A percentile compares a stretch with the other conserved stretches of the same genome.
Evolutionary conservation across 257 asterid genomes (phyloP).

Genomic region (Solanum sitiens): DNA sequence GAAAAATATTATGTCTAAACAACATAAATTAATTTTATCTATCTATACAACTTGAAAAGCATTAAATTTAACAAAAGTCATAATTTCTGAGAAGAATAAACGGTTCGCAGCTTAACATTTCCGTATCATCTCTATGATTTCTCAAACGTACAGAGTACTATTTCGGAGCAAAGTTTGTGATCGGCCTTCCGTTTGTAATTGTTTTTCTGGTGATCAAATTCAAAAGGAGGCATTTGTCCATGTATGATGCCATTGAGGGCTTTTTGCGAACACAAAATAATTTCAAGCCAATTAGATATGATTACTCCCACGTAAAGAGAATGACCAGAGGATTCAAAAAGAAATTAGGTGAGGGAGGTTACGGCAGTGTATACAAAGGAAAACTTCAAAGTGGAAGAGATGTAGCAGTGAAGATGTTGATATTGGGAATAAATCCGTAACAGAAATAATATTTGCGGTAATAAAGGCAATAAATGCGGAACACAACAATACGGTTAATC

Average conservation of each 20-base stretch:
- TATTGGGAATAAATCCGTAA: too few species aligned
- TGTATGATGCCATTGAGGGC: not conserved
- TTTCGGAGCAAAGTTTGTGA: not conserved
- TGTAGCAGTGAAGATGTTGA: constrained; percentile 38
- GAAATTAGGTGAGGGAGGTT: too few species aligned
- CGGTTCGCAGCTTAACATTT: too few species aligned
- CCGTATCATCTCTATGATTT: too few species aligned
- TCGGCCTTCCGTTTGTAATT: not conserved
- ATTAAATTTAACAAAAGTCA: too few species aligned
- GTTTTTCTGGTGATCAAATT: not conserved
- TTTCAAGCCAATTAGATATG: not conserved
- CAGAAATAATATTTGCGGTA: too few species aligned
- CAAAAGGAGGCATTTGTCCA: not conserved
- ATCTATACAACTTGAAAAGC: too few species aligned
- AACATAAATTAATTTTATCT: too few species aligned
- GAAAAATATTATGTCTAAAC: too few species aligned
- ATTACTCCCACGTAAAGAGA: not conserved
- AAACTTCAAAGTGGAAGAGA: constrained; percentile 31
- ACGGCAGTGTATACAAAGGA: not conserved
- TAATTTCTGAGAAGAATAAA: too few species aligned
- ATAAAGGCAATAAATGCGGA: too few species aligned
- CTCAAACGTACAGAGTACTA: not conserved
- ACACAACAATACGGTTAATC: too few species aligned
- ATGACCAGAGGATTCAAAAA: not conserved
- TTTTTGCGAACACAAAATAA: not conserved